A percentile compares a stretch with the other conserved stretches of the same genome.
phyloP scores from a whole-genome alignment of 2,329 filamentous ascomycete species.

The Claviceps lovelessii region DNA sequence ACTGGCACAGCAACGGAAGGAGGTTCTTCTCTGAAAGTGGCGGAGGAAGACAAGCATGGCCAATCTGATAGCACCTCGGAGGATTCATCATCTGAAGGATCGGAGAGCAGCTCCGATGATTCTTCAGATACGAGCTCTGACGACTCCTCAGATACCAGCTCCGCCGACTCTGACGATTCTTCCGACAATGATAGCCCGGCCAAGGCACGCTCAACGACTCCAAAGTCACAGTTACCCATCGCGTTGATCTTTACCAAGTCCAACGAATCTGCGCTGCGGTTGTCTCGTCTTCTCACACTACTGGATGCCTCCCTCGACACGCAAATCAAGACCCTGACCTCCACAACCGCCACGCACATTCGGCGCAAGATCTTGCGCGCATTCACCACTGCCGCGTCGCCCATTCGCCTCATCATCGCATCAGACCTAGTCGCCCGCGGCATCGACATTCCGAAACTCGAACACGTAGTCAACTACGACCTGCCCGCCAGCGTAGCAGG shows the following conservation, averaged over 20 bases:
- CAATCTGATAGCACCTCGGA: not conserved
- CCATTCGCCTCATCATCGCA: constrained; percentile 64
- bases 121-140: constrained; percentile 21
- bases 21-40: not conserved
- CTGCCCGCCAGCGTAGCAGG: constrained; percentile 65
- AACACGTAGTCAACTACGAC: constrained; percentile 89
- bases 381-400: constrained; percentile 53
- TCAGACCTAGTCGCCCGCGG: constrained; percentile 90
- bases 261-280: constrained; percentile 73
- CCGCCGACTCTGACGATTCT: constrained; percentile 17
- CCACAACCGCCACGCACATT: constrained; percentile 58
- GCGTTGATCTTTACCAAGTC: constrained; percentile 82
- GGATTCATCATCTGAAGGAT: constrained; percentile 9
- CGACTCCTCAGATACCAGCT: constrained; percentile 18
- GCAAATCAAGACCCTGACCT: constrained; percentile 57
- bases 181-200: not conserved
- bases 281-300: constrained; percentile 63
- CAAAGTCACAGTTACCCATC: constrained; percentile 19
- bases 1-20: constrained; percentile 7
- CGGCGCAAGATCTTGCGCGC: constrained; percentile 52
- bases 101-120: constrained; percentile 18
- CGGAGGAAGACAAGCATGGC: not conserved
- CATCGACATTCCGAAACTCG: constrained; percentile 65
- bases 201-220: not conserved
- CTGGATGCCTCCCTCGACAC: constrained; percentile 44